Conservation (phyloP, 2,329 filamentous ascomycete genomes). For the Cladorrhinum sp. region DNA sequence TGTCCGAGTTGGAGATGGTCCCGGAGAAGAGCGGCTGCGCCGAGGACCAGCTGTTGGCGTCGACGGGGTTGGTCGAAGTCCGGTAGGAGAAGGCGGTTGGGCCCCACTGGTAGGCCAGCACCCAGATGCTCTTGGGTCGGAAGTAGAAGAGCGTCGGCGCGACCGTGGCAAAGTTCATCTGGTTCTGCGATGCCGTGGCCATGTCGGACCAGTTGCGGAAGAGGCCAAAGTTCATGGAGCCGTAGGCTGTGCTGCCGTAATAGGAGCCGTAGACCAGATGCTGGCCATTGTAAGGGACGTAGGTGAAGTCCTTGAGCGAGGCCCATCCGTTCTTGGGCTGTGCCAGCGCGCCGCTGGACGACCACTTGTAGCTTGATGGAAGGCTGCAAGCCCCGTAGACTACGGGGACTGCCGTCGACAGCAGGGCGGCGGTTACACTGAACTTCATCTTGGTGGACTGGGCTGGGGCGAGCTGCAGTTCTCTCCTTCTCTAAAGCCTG, state of each 20-base stretch:
- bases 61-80: constrained; percentile 56
- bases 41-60: constrained; percentile 55
- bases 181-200: constrained; percentile 49
- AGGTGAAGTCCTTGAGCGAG: constrained; percentile 61
- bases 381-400: constrained; percentile 41
- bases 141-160: constrained; percentile 65
- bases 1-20: constrained; percentile 47
- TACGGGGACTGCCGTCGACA: constrained; percentile 6
- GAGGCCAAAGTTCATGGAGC: constrained; percentile 57
- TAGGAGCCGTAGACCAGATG: constrained; percentile 41
- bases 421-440: constrained; percentile 1
- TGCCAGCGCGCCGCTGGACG: constrained; percentile 48
- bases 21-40: constrained; percentile 56
- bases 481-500: too few species aligned
- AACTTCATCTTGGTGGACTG: background rate
- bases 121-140: constrained; percentile 57
- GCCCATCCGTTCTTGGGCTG: constrained; percentile 51
- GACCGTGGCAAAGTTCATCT: constrained; percentile 46
- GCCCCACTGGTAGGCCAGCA: constrained; percentile 65
- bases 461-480: background rate
- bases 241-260: constrained; percentile 43
- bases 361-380: constrained; percentile 55
- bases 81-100: constrained; percentile 57
- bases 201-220: constrained; percentile 54
- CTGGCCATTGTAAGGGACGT: constrained; percentile 51